These are phyloP conservation scores for Isatis tinctoria DNA, from an alignment of 345 rosid species.

Conservation along the genomic window DNA sequence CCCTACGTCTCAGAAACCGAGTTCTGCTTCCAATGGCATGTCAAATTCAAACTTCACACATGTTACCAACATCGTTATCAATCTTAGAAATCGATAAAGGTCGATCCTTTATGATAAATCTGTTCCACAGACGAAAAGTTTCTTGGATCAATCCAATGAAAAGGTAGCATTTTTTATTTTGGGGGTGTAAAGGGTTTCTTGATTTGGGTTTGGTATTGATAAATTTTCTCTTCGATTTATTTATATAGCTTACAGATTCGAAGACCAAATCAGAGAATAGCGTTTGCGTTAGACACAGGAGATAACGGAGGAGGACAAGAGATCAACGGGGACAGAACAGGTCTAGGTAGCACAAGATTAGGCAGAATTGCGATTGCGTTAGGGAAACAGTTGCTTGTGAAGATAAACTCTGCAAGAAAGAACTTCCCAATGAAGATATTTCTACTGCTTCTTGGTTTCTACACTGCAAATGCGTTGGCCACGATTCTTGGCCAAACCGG, in stretches of 20 bases:
- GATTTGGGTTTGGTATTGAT: not conserved
- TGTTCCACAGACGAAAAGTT: slow-evolving; percentile 24
- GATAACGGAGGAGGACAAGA: slow-evolving; percentile 43
- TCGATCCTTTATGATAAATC: slow-evolving; percentile 31
- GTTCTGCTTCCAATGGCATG: slow-evolving; percentile 44
- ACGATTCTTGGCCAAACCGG: slow-evolving; percentile 98
- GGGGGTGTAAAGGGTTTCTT: not conserved
- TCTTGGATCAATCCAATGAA: slow-evolving; percentile 33
- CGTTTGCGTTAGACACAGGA: slow-evolving; percentile 78
- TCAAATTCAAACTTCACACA: slow-evolving; percentile 34
- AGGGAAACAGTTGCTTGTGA: slow-evolving; percentile 61
- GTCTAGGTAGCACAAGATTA: slow-evolving; percentile 75
- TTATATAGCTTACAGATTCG: slow-evolving; percentile 40
- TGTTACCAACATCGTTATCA: slow-evolving; percentile 8
- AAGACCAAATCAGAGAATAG: slow-evolving; percentile 47
- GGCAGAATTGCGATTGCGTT: slow-evolving; percentile 86
- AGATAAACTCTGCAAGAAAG: slow-evolving; percentile 74
- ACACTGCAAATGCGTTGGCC: slow-evolving; percentile 94
- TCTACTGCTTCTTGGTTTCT: slow-evolving; percentile 82
- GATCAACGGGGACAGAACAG: slow-evolving; percentile 45
- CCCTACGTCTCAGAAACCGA: not conserved
- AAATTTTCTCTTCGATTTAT: not conserved
- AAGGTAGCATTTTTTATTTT: slow-evolving; percentile 38
- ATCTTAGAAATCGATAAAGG: slow-evolving; percentile 32
- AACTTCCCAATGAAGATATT: slow-evolving; percentile 92